Base-by-base conservation (phyloP, 2,329 filamentous ascomycete genomes). In the Scolecobasidium constrictum region DNA sequence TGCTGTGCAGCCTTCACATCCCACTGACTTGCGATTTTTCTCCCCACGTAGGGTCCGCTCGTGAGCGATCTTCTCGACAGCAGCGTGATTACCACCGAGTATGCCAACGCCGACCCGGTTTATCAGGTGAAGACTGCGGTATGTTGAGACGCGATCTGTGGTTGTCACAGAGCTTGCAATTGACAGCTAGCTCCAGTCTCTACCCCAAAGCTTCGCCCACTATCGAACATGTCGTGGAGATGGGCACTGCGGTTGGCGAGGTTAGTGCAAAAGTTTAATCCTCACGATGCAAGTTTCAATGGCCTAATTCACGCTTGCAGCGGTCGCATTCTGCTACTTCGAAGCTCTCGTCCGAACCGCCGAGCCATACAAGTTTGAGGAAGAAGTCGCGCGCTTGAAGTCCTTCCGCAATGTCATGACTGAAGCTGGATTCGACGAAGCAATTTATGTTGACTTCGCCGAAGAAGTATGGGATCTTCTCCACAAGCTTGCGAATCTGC, bases 211-310 rank as follows among this genome's bases (percentile, higher is more conserved):
- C 44, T 94, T 94, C 61, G 84, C 86, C 16, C 81, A 87, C 58
- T 94, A 90, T 58, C 85, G 92, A 43, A 81, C 81, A 9, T 78
- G 94, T 59, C 81, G 83, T 62, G 90, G 92, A 42, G 90, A 96
- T 65, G 92, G 92, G 46, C 93, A 94, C 59, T 96, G 92, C 64
- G 92, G 90, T 55, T 96, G 92, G 90, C 78, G 90, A 81, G 92
- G 90, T 95, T 72, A 69, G 80, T 42, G n/a, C 12, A 38, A 19
- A 28, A 11, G 12, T 13, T 28, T 21, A 21, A 13, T 34, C 4
- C 34, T 17, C 13, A 12, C 18, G 18, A 26, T 31, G 13, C 17
- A 7, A 22, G 7, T 26, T 13, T 35, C 28, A 17, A 7, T 36
- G 17, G 19, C 15, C 21, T 34, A 35, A 26, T 43, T 16, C 15